These are phyloP conservation scores for Sporothrix dimorphospora DNA, from an alignment of 2,329 filamentous ascomycete genomes.

Conservation along the genomic window DNA sequence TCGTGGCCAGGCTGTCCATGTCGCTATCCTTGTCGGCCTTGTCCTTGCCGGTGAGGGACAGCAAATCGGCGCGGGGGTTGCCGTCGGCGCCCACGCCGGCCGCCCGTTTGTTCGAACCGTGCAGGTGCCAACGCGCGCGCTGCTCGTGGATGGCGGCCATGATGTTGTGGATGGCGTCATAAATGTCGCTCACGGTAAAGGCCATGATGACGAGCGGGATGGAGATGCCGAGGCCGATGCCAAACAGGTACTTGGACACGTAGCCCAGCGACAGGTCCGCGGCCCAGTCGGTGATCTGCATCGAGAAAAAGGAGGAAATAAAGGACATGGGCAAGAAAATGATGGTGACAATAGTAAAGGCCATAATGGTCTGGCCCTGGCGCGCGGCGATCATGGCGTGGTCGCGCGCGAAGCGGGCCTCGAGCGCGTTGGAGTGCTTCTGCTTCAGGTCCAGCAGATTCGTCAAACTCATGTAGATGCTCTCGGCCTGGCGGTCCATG, in stretches of 20 bases:
- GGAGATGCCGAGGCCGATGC: slow-evolving; percentile 47
- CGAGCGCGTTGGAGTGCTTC: slow-evolving; percentile 69
- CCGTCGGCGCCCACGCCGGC: neutral
- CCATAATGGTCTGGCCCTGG: slow-evolving; percentile 50
- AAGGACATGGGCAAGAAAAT: slow-evolving; percentile 51
- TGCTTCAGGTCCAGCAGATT: slow-evolving; percentile 69
- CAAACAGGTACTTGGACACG: slow-evolving; percentile 41
- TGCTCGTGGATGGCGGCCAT: neutral
- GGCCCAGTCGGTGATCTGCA: slow-evolving; percentile 52
- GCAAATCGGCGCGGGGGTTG: neutral
- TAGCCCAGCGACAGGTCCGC: slow-evolving; percentile 37
- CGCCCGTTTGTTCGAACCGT: neutral
- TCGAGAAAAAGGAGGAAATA: slow-evolving; percentile 50
- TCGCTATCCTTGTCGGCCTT: slow-evolving; percentile 4
- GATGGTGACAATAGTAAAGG: slow-evolving; percentile 52
- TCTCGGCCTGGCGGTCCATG: slow-evolving; percentile 65
- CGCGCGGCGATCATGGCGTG: slow-evolving; percentile 64
- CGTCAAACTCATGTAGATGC: slow-evolving; percentile 62
- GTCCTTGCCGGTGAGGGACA: neutral
- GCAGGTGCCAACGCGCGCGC: neutral
- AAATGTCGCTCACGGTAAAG: slow-evolving; percentile 44
- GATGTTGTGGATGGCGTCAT: slow-evolving; percentile 31
- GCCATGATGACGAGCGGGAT: slow-evolving; percentile 45
- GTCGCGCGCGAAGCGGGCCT: slow-evolving; percentile 63
- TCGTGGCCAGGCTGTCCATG: slow-evolving; percentile 18